Evolutionary conservation across 2,329 filamentous ascomycete genomes (phyloP), one percentile per base, ranked within the genome.

Genomic region (Lecanicillium sp.): DNA sequence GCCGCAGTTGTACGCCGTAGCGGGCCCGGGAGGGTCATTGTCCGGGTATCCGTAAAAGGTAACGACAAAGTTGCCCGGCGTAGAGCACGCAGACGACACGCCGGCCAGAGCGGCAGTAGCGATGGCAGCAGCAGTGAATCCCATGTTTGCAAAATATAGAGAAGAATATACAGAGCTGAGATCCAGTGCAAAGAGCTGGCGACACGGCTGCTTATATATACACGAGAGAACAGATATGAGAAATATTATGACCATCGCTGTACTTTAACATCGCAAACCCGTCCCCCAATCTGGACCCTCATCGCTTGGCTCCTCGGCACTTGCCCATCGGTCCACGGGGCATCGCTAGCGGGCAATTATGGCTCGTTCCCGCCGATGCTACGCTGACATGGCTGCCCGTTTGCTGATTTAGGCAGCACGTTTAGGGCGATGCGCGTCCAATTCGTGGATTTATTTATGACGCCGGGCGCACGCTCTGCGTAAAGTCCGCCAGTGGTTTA

Each of bases 41-140:
- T 49, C 46, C 11, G 46, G 46, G 19, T 43, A 49, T 19, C 46
- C 46, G 29, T 49, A 49, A 17, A 49, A 49, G 4, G 46, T 49
- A 18, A 49, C 40, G 11, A 46, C 27, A 37, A 31, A 49, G 29
- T 49, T 46, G 18, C 45, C 45, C 9, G 46, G 45, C 17, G 45
- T 49, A 15, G 43, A 44, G 36, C 46, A 49, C 37, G 46, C 45
- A 25, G 44, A 38, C 29, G 34, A 17, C 18, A 46, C 22, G 38
- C 43, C 43, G 19, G 43, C 41, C 25, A 49, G 34, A 11, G 42
- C 35, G 29, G 39, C 38, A 22, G 18, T 39, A 27, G 41, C 31
- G 30, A 39, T 37, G 38, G 42, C 31, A 38, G 42, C 36, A 37
- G 35, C 37, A 37, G 41, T 43, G 28, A 14, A 48, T 43, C 34